These are phyloP conservation scores for Bruguiera hainesii DNA, from an alignment of 441 rosid species.

Conservation along the genomic window DNA sequence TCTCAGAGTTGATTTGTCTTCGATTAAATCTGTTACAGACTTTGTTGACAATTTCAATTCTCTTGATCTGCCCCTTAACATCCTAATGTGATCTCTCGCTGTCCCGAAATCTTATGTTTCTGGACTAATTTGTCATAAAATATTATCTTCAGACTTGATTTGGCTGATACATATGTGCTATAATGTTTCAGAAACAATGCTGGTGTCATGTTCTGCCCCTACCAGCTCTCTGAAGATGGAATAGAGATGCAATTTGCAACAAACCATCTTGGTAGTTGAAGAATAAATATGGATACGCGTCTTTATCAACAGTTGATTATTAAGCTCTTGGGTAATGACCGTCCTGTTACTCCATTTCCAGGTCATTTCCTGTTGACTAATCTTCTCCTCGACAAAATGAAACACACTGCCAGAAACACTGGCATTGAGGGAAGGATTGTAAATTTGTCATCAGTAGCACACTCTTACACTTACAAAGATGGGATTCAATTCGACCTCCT, in stretches of 20 bases:
- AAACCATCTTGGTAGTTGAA: constrained; percentile 59
- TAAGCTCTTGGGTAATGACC: background rate
- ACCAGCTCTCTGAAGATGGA: constrained; percentile 68
- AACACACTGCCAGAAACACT: constrained; percentile 45
- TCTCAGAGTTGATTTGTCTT: constrained; percentile 58
- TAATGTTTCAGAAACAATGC: constrained; percentile 66
- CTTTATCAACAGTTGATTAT: background rate
- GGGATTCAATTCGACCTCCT: constrained; percentile 62
- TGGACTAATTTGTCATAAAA: background rate
- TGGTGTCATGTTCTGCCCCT: constrained; percentile 85
- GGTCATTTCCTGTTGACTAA: constrained; percentile 89
- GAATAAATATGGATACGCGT: background rate
- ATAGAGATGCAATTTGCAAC: constrained; percentile 76
- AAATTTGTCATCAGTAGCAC: constrained; percentile 86
- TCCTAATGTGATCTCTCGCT: constrained; percentile 50
- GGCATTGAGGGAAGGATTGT: constrained; percentile 83
- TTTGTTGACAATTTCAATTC: constrained; percentile 48
- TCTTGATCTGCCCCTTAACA: constrained; percentile 63
- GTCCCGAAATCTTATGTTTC: background rate
- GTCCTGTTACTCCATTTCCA: constrained; percentile 19
- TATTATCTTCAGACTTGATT: background rate
- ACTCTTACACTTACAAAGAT: constrained; percentile 47
- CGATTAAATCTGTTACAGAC: constrained; percentile 48
- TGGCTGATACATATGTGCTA: background rate
- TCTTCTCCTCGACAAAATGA: constrained; percentile 80